Base-by-base conservation (phyloP, 108 stramenopile species). In the Schizochytrium sp. region DNA sequence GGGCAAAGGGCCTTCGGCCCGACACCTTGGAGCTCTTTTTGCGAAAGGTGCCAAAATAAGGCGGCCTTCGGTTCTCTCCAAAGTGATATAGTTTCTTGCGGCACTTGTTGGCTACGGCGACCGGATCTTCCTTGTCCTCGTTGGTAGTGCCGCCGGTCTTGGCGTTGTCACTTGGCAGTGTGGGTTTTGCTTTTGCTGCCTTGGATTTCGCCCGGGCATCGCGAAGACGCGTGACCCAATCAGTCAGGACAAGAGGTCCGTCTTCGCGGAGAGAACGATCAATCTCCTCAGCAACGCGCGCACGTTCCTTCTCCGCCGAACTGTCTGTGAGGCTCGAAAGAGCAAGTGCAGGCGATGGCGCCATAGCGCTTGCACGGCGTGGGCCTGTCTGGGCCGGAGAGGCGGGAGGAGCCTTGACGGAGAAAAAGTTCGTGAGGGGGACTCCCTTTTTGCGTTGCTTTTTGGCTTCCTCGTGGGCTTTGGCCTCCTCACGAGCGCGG, bases 31-130 rank as follows among this genome's bases (percentile, higher is more conserved):
- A 12, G 51, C 76, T 83, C 19, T 18, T 12, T 28, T 83, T 83
- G 18, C 76, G 76, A 83, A 83, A 83, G 25, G 76, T 83, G 6
- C 76, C 76, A 23, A 83, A 83, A 23, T 83, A 83, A 8, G 76
- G 76, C 45, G 76, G 76, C 2, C 76, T 43, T 14, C 51, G 51
- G 45, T 47, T 53, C 48, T 53, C 76, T 1, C 51, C 48, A 53
- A 83, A 83, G 12, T 83, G 76, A 23, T 2, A 53, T 14, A 83
- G 76, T 45, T 83, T 83, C 23, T 83, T 83, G n/a, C 51, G 45
- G 76, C 76, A 53, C 76, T 83, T 21, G 48, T 83, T 83, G 25
- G 76, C 76, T 6, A 4, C 6, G 25, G 14, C 18, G 41, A 69
- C 63, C 41, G 63, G 63, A 23, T 69, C 63, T n/a, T 34, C 34